phyloP scores from a whole-genome alignment of 305 asterid species.

The Fraxinus sp. region DNA sequence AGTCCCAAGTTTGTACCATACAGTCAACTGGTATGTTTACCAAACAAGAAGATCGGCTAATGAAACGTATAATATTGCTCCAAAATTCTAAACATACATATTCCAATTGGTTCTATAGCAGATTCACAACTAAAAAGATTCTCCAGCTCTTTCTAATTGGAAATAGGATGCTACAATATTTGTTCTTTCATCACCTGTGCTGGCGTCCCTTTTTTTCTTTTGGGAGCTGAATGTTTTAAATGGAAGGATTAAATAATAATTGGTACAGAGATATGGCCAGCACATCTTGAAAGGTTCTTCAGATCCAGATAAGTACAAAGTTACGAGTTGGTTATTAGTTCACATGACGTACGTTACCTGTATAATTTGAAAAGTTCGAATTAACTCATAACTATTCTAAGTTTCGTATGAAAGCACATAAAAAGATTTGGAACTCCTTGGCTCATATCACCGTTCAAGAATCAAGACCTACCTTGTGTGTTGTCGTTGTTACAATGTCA shows the following conservation, averaged over 20 bases:
- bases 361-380: background rate
- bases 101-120: background rate
- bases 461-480: constrained; percentile 69
- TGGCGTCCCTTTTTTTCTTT: background rate
- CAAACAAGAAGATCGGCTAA: background rate
- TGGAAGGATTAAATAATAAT: background rate
- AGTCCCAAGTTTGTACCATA: background rate
- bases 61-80: background rate
- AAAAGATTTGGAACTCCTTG: background rate
- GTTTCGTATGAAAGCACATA: background rate
- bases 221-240: background rate
- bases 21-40: background rate
- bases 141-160: background rate
- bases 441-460: background rate
- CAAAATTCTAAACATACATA: background rate
- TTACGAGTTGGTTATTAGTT: background rate
- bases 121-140: background rate
- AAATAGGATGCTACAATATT: background rate
- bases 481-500: constrained; percentile 93
- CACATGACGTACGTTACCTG: background rate
- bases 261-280: background rate
- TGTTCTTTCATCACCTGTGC: background rate
- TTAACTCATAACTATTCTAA: background rate
- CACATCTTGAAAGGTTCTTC: background rate
- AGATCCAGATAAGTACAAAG: background rate